Evolutionary conservation across 2,329 filamentous ascomycete genomes (phyloP).

Genomic region (Colletotrichum lindemuthianum): DNA sequence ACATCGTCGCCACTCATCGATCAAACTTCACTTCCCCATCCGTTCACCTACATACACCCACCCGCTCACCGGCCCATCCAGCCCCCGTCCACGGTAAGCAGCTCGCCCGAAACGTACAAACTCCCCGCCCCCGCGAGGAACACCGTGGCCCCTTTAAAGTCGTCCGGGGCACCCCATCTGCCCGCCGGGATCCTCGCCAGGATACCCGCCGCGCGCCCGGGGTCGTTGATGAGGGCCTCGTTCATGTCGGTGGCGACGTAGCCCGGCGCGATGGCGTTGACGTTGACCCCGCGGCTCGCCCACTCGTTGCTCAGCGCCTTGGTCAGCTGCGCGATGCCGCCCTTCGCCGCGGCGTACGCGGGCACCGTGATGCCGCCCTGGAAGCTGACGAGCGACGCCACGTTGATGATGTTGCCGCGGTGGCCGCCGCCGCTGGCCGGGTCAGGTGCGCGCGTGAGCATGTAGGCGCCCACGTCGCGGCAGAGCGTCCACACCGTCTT

Average conservation of each 20-base stretch:
- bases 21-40: not conserved
- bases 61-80: conserved; percentile 83
- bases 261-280: conserved; percentile 89
- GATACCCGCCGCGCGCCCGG: conserved; percentile 76
- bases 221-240: conserved; percentile 77
- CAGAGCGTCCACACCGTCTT: conserved; percentile 81
- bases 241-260: conserved; percentile 98
- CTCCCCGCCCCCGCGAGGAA: conserved; percentile 80
- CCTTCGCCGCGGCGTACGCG: conserved; percentile 87
- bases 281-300: conserved; percentile 79
- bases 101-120: conserved; percentile 83
- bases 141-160: conserved; percentile 86
- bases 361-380: conserved; percentile 89
- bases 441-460: conserved; percentile 67
- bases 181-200: conserved; percentile 83
- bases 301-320: conserved; percentile 89
- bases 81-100: conserved; percentile 86
- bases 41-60: not conserved
- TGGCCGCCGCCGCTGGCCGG: conserved; percentile 55
- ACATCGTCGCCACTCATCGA: not conserved
- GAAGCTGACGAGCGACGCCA: conserved; percentile 82
- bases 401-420: conserved; percentile 82
- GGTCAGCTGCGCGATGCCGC: conserved; percentile 84
- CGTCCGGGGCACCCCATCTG: conserved; percentile 83
- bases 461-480: conserved; percentile 81